Evolutionary conservation across 106 monocot genomes (phyloP).

Genomic region (Narthecium ossifragum): DNA sequence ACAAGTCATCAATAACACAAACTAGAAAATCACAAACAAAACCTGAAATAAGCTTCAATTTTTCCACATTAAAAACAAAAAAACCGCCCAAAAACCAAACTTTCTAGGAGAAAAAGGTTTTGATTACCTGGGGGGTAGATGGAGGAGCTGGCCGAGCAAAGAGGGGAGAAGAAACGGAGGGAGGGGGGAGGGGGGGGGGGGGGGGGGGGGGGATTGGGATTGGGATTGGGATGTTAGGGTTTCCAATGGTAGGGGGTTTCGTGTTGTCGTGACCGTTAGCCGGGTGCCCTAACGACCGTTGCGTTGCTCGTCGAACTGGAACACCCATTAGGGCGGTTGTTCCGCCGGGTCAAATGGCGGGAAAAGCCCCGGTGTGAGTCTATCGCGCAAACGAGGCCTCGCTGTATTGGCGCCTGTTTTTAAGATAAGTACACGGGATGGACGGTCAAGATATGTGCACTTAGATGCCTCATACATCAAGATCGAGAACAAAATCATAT

Average conservation of each 20-base stretch:
- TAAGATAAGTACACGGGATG: too few relatives aligned
- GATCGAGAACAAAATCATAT: too few relatives aligned
- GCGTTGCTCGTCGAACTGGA: not conserved
- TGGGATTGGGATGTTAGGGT: not conserved
- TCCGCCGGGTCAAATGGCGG: conserved; percentile 4
- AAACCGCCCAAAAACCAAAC: too few relatives aligned
- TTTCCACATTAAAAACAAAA: not conserved
- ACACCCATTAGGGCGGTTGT: not conserved
- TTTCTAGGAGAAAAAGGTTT: not conserved
- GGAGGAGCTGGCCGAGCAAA: not conserved
- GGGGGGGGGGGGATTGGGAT: not conserved
- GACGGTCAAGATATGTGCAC: too few relatives aligned
- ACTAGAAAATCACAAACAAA: too few relatives aligned
- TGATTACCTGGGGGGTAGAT: not conserved
- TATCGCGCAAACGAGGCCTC: too few relatives aligned
- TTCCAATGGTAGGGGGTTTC: not conserved
- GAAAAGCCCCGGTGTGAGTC: too few relatives aligned
- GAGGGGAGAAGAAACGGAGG: not conserved
- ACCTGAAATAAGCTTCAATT: too few relatives aligned
- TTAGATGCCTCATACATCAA: too few relatives aligned
- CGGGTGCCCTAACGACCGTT: not conserved
- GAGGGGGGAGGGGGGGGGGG: not conserved
- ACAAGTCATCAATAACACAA: too few relatives aligned
- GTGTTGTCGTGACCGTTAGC: not conserved
- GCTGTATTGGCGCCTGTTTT: too few relatives aligned